Base-by-base conservation (phyloP, 176 grass and related monocot genomes). In the Panicum miliaceum region DNA sequence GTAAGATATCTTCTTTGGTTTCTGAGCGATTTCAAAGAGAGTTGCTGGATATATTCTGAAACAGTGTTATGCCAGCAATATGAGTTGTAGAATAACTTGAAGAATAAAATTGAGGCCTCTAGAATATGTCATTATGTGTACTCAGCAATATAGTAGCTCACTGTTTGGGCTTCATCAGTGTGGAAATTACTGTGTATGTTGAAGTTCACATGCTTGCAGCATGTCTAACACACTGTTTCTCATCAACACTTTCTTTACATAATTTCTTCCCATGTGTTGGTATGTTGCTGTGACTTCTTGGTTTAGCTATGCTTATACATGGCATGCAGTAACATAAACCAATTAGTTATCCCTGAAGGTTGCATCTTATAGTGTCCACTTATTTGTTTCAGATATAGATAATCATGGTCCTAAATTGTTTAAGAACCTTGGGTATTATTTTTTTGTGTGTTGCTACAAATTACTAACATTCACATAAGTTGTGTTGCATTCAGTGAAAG, bases 21-120 rank as follows among this genome's bases (percentile, higher is more conserved):
- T 74, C 7, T 72, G 41, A 9, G 12, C 38, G 43, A n/a, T 70
- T 71, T 88, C 34, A 20, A 67, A 77, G 56, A 77, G 51, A 67
- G 4, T 77, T 72, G 35, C 18, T 79, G 57, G 56, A 56, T 73
- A 27, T 72, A 75, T 76, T 65, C 52, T 19, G 9, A 36, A 67
- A 37, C 6, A 1, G 8, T 23, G 15, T 69, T 22, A 45, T 88
- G 48, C 27, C 1, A 43, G 36, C 53, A 83, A 77, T 38, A 53
- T 63, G 54, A 81, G 57, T 64, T 56, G 7, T 52, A 63, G 35
- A 81, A 66, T 56, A 40, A 29, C 20, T 68, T 82, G 19, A 19
- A 52, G 32, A 20, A 12, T 12, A 15, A 75, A 73, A 75, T 3
- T 35, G 16, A 54, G 27, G 48, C 59, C 10, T 27, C 1, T 13